Percentiles rank a stretch among this genome's conserved stretches.
These are phyloP conservation scores for Cymbopogon flexuosus DNA, from an alignment of 202 grass and related monocot genomes.

Conservation along the genomic window DNA sequence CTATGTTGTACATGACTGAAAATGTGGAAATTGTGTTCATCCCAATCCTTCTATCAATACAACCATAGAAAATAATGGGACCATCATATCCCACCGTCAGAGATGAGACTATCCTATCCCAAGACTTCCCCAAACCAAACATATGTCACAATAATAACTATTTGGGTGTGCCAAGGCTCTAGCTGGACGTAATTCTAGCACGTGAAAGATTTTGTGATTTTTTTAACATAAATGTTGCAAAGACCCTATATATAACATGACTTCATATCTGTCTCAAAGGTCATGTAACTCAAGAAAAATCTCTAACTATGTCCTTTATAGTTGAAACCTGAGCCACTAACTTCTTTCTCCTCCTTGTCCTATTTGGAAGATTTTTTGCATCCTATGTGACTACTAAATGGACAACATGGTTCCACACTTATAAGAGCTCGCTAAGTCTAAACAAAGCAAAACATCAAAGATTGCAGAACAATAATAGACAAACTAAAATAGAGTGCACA, in stretches of 20 bases:
- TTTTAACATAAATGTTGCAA: background rate
- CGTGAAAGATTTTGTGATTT: too few species aligned
- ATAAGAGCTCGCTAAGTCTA: background rate
- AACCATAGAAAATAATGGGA: too few species aligned
- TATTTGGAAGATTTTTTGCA: background rate
- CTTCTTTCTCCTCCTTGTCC: background rate
- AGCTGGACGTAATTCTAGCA: too few species aligned
- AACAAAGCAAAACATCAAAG: background rate
- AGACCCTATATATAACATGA: background rate
- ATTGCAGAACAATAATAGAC: background rate
- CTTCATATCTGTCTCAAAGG: background rate
- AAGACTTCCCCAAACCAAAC: too few species aligned
- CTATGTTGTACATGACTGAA: too few species aligned
- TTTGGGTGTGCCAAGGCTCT: too few species aligned
- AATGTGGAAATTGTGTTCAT: too few species aligned
- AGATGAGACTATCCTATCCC: too few species aligned
- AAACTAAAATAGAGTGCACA: background rate
- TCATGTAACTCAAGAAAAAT: background rate
- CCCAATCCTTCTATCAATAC: too few species aligned
- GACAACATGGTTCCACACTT: background rate
- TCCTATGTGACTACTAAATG: background rate
- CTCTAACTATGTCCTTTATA: background rate
- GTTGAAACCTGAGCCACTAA: background rate
- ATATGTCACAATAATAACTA: too few species aligned
- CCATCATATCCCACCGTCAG: too few species aligned